These are phyloP conservation scores for Cocos nucifera DNA, from an alignment of 176 grass and related monocot genomes.

Conservation along the genomic window DNA sequence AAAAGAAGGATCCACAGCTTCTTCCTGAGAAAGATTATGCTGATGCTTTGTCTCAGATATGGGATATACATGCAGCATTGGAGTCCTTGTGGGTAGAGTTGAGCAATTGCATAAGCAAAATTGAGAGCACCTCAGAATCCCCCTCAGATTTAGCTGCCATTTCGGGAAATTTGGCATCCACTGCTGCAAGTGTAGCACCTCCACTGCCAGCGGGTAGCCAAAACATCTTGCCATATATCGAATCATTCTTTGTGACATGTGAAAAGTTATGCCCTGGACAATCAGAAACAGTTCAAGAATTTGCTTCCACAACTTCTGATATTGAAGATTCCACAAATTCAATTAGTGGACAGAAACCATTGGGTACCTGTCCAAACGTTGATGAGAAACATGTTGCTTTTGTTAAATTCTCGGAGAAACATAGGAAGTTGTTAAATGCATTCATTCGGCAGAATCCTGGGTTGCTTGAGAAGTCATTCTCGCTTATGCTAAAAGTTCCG, in stretches of 20 bases:
- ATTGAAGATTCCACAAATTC: conserved; percentile 70
- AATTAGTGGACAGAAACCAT: conserved; percentile 47
- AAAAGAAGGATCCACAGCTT: conserved; percentile 49
- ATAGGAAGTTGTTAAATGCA: conserved; percentile 84
- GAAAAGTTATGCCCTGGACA: conserved; percentile 78
- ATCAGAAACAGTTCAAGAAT: conserved; percentile 51
- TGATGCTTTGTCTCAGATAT: conserved; percentile 61
- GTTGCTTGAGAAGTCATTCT: conserved; percentile 96
- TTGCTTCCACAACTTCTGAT: conserved; percentile 48
- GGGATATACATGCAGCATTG: conserved; percentile 70
- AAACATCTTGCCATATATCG: conserved; percentile 95
- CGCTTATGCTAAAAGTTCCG: conserved; percentile 86
- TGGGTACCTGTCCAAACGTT: conserved; percentile 29
- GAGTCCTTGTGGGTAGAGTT: conserved; percentile 85
- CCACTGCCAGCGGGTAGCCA: conserved; percentile 84
- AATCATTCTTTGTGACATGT: conserved; percentile 95
- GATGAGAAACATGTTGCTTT: conserved; percentile 81
- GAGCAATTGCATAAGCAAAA: conserved; percentile 98
- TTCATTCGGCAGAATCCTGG: conserved; percentile 94
- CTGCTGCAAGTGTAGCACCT: conserved; percentile 59
- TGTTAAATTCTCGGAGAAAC: conserved; percentile 92
- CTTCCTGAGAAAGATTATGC: conserved; percentile 49
- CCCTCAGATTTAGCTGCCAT: conserved; percentile 36
- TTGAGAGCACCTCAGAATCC: conserved; percentile 76
- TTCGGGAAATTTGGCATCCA: conserved; percentile 40